Percentiles rank a stretch among this genome's conserved stretches.
These are phyloP conservation scores for Craspedostauros australis DNA, from an alignment of 108 stramenopile species.

Conservation along the genomic window DNA sequence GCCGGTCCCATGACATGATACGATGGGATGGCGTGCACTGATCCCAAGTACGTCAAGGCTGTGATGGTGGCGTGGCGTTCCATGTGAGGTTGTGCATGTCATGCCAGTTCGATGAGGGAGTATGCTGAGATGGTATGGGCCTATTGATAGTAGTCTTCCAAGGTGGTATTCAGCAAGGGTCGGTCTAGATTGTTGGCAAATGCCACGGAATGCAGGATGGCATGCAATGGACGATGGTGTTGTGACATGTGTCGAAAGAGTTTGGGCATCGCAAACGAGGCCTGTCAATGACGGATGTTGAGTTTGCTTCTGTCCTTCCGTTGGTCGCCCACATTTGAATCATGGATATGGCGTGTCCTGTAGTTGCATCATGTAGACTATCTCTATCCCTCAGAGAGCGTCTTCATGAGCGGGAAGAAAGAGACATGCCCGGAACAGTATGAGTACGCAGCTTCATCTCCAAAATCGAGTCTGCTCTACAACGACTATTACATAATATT, in stretches of 20 bases:
- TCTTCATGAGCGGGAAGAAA: too few species aligned
- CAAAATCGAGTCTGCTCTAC: too few species aligned
- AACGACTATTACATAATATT: too few species aligned
- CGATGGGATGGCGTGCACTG: conserved; percentile 44
- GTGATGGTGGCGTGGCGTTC: conserved; percentile 24
- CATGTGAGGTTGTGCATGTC: conserved; percentile 9
- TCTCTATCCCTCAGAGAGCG: too few species aligned
- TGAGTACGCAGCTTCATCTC: too few species aligned
- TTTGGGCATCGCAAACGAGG: too few species aligned
- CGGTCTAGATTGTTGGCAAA: conserved; percentile 31
- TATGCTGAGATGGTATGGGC: conserved; percentile 50
- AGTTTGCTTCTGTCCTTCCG: too few species aligned
- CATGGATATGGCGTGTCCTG: too few species aligned
- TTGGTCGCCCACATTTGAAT: too few species aligned
- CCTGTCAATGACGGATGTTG: too few species aligned
- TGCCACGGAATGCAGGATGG: conserved; percentile 48
- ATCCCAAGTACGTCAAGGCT: conserved; percentile 54
- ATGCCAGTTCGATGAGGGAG: conserved; percentile 39
- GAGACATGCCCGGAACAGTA: too few species aligned
- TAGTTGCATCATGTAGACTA: too few species aligned
- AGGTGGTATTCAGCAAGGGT: conserved; percentile 20
- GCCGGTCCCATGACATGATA: conserved; percentile 72
- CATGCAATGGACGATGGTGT: conserved; percentile 6
- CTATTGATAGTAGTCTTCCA: conserved; percentile 24
- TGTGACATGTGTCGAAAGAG: conserved; percentile 27